Conservation (phyloP, 2,329 filamentous ascomycete species). For the Aspergillus tamarii region DNA sequence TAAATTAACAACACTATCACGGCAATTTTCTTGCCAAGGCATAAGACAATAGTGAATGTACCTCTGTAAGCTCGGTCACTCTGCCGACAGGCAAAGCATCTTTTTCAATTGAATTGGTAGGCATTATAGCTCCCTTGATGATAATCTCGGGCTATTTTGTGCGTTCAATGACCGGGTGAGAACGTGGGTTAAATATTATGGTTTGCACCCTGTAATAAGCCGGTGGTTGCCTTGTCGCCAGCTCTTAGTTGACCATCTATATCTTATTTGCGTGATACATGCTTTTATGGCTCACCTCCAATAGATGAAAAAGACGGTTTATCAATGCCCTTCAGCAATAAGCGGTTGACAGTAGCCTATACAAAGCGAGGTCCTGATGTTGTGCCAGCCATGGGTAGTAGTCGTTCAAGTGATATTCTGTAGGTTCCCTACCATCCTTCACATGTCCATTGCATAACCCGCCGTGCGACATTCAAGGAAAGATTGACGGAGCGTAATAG, state of each 20-base stretch:
- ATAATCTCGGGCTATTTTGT: neutral
- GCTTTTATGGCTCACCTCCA: neutral
- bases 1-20: neutral
- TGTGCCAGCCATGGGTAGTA: neutral
- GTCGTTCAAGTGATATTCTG: neutral
- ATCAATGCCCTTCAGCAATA: neutral
- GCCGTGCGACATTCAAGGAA: neutral
- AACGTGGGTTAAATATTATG: neutral
- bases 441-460: neutral
- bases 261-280: too few relatives aligned
- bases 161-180: neutral
- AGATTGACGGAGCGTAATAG: too few relatives aligned
- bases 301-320: too few relatives aligned
- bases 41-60: neutral
- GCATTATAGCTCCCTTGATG: neutral
- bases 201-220: slow-evolving; percentile 1
- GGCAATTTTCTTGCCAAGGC: too few relatives aligned
- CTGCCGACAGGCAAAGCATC: neutral
- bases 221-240: neutral
- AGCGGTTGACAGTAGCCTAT: neutral
- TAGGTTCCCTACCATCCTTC: neutral
- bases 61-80: neutral
- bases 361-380: neutral
- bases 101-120: neutral
- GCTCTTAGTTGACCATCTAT: neutral